These are phyloP conservation scores for Thuidium tamariscinum DNA, from an alignment of 225 moss, liverwort and hornwort species.

Conservation along the genomic window DNA sequence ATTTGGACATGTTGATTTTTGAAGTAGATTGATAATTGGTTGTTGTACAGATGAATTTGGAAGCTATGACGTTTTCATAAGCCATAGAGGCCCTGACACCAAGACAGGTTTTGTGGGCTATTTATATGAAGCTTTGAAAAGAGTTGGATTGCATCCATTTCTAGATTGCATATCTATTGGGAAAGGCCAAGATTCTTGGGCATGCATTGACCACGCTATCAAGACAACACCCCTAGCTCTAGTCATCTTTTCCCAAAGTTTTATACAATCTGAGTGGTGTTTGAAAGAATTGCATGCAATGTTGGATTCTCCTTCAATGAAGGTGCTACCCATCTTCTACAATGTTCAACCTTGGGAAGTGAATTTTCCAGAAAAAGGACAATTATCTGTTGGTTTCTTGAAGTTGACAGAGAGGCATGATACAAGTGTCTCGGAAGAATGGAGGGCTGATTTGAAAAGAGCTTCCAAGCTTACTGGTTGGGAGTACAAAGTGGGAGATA, in stretches of 20 bases:
- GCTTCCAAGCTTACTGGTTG: not conserved
- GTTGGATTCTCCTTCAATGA: not conserved
- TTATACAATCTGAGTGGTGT: not conserved
- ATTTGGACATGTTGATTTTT: not conserved
- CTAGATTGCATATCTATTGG: not conserved
- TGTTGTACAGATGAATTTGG: not conserved
- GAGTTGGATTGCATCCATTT: not conserved
- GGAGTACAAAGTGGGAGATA: not conserved
- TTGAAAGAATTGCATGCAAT: not conserved
- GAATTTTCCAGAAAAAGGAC: not conserved
- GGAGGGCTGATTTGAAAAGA: not conserved
- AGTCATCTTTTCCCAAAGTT: not conserved
- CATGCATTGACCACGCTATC: not conserved
- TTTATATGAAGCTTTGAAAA: not conserved
- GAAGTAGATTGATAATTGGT: not conserved
- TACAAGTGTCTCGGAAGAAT: accelerated
- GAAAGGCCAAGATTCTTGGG: not conserved
- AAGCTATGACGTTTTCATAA: not conserved
- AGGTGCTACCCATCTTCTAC: not conserved
- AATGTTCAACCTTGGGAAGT: not conserved
- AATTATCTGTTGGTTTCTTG: accelerated
- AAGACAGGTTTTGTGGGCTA: not conserved
- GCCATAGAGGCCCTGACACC: not conserved
- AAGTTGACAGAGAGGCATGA: not conserved
- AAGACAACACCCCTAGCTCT: not conserved